Evolutionary conservation across 139 green algal species (phyloP), one percentile per base, ranked within the genome.

Genomic region (Closterium sp.): DNA sequence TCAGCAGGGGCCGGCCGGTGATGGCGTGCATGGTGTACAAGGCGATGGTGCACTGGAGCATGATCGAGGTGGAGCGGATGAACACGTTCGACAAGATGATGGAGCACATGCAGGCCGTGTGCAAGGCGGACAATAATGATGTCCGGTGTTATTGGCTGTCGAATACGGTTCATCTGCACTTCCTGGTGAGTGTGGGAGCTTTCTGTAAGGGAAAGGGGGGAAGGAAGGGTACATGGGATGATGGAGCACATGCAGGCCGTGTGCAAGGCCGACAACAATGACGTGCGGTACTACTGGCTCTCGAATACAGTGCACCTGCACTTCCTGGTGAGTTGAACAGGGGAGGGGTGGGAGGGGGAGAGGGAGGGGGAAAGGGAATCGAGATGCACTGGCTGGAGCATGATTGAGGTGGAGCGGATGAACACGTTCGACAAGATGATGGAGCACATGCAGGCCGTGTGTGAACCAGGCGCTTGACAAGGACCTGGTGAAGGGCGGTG

Each of bases 1-100:
- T 43, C 84, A 36, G 32, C 84, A 4, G 33, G 1, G 84, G 84
- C 1, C 84, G 84, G 31, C 84, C 84, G 21, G 84, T 88, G 84
- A 36, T 36, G 31, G 84, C 84, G 84, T 88, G 84, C 33, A 28
- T 36, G 31, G 84, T 88, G 84, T 88, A 88, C 84, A 88, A 88
- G 84, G 31, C 31, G 31, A 88, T 88, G 84, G 84, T 88, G 84
- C 84, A 88, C 84, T 88, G 84, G 84, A 88, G 32, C 84, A 36
- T 88, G 84, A 36, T 88, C 31, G 31, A 88, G 84, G 84, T 36
- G 84, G 31, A 88, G 31, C 84, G 84, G 2, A 6, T 55, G 31
- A 43, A 35, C 84, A 88, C 32, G 31, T 88, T 43, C 5, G 84
- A 88, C 84, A 32, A 33, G 30, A 10, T 88, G 7, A 36, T 88